Percentiles rank a stretch among this genome's conserved stretches.
These are phyloP conservation scores for Phytophthora podocarpi DNA, from an alignment of 352 stramenopile genomes.

Conservation along the genomic window DNA sequence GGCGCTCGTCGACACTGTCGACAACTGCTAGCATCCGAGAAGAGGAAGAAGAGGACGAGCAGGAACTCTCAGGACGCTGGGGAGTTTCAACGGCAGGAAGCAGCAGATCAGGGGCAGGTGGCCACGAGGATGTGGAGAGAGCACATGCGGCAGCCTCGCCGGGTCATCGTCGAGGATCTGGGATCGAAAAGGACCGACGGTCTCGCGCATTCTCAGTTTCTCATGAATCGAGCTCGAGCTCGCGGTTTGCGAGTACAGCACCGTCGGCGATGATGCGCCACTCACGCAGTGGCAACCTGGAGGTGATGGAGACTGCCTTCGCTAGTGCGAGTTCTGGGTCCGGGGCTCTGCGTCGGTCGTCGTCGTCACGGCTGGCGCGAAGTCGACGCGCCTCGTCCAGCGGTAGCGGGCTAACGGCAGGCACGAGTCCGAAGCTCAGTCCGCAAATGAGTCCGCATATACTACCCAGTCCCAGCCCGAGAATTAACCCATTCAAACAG, in stretches of 20 bases:
- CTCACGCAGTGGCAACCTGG: constrained; percentile 64
- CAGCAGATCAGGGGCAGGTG: constrained; percentile 15
- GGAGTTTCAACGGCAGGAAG: constrained; percentile 18
- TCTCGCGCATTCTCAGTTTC: constrained; percentile 45
- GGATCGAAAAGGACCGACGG: constrained; percentile 21
- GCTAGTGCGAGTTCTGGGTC: constrained; percentile 56
- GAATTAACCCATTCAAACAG: constrained; percentile 81
- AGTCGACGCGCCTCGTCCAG: constrained; percentile 65
- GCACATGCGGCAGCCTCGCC: not conserved
- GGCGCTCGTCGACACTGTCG: constrained; percentile 20
- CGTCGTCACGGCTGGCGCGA: constrained; percentile 51
- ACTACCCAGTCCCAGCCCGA: constrained; percentile 59
- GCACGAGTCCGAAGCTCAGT: constrained; percentile 60
- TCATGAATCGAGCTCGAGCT: constrained; percentile 37
- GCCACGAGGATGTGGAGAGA: constrained; percentile 1
- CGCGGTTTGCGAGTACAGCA: constrained; percentile 31
- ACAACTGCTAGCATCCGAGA: constrained; percentile 59
- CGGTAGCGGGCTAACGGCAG: constrained; percentile 23
- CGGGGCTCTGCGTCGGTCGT: constrained; percentile 53
- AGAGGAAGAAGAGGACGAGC: constrained; percentile 56
- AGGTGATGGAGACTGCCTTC: constrained; percentile 73
- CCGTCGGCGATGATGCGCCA: constrained; percentile 35
- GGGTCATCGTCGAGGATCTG: constrained; percentile 5
- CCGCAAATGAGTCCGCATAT: constrained; percentile 75
- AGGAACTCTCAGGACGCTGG: constrained; percentile 27